Conservation (phyloP, 495 filamentous ascomycete species). For the Talaromyces proteolyticus region DNA sequence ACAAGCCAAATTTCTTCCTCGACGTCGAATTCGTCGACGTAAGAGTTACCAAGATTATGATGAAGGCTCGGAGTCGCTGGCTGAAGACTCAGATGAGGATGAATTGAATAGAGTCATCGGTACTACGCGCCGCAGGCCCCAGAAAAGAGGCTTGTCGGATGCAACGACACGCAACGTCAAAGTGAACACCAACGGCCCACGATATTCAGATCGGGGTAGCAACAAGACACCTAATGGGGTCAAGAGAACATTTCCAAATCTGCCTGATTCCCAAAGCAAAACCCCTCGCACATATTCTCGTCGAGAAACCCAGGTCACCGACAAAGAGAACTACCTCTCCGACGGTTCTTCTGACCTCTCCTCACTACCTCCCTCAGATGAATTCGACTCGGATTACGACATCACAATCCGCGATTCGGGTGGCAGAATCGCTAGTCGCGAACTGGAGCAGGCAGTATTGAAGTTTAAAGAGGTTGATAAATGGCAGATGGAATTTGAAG, state of each 20-base stretch:
- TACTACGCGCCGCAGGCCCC: conserved; percentile 13
- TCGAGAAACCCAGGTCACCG: conserved; percentile 6
- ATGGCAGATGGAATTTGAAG: conserved; percentile 72
- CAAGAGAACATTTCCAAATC: not conserved
- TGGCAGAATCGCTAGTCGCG: conserved; percentile 24
- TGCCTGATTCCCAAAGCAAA: conserved; percentile 5
- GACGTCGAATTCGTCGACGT: conserved; percentile 29
- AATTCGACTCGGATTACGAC: conserved; percentile 18
- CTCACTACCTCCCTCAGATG: conserved; percentile 29
- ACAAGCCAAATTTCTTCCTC: conserved; percentile 41
- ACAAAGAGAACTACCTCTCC: conserved; percentile 25
- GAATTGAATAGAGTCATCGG: conserved; percentile 29
- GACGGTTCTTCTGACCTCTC: conserved; percentile 31
- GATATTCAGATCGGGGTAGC: not conserved
- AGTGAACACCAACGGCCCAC: conserved; percentile 28
- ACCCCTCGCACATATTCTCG: conserved; percentile 7
- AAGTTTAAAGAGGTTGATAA: conserved; percentile 67
- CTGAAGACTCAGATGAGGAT: conserved; percentile 30
- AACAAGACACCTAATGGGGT: not conserved
- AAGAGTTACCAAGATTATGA: conserved; percentile 31
- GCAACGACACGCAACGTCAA: not conserved
- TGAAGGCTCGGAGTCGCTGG: conserved; percentile 8
- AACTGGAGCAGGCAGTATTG: conserved; percentile 27
- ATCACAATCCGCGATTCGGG: conserved; percentile 7
- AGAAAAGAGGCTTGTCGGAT: conserved; percentile 1